Evolutionary conservation across 2,329 filamentous ascomycete species (phyloP).

Genomic region (Exophiala calicioides): DNA sequence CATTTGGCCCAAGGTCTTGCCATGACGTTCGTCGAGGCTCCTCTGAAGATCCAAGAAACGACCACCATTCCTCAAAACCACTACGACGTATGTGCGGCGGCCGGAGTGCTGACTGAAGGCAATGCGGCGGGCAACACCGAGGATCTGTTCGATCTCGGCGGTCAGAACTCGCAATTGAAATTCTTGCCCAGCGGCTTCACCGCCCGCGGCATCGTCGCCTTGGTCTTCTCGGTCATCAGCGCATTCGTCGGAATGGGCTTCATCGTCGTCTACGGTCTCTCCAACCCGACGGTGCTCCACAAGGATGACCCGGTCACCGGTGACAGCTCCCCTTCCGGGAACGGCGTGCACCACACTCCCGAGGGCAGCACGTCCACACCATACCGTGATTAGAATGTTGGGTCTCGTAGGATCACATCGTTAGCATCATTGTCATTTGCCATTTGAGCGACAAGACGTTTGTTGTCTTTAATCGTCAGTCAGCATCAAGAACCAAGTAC

Average conservation of each 20-base stretch:
- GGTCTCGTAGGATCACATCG: no score
- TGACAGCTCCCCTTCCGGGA: background rate
- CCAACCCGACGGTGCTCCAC: constrained; percentile 46
- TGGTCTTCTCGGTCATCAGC: constrained; percentile 69
- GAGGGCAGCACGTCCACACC: no score
- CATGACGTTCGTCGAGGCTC: constrained; percentile 15
- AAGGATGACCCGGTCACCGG: background rate
- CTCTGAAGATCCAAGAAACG: constrained; percentile 62
- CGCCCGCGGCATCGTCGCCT: constrained; percentile 67
- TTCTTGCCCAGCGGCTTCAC: constrained; percentile 70
- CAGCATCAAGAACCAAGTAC: no score
- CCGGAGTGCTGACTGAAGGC: constrained; percentile 52
- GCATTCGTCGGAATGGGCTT: constrained; percentile 59
- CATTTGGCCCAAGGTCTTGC: constrained; percentile 55
- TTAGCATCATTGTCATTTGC: no score
- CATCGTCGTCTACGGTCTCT: constrained; percentile 39
- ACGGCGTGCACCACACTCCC: no score
- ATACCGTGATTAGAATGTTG: no score
- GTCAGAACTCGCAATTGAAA: constrained; percentile 53
- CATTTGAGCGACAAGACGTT: no score
- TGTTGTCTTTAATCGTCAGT: no score
- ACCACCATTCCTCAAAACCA: constrained; percentile 39
- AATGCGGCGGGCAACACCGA: constrained; percentile 74
- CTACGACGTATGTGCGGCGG: constrained; percentile 41
- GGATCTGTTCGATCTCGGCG: constrained; percentile 63